Conservation (phyloP, 345 rosid genomes). For the Mallotus nudiflorus region DNA sequence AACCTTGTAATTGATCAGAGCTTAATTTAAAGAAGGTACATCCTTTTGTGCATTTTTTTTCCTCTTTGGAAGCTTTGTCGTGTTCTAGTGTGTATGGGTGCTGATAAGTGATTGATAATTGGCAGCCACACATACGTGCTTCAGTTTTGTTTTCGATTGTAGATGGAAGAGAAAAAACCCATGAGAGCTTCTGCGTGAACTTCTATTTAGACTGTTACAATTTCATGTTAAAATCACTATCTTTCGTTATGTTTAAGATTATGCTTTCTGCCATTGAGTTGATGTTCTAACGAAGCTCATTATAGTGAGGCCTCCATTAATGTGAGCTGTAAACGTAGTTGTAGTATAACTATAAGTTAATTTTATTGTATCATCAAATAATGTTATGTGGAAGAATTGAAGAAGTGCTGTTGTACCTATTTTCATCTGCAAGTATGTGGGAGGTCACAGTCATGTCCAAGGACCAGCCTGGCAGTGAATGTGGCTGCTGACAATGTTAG, state of each 20-base stretch:
- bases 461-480: conserved; percentile 69
- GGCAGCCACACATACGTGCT: not conserved
- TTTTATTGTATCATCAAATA: conserved; percentile 44
- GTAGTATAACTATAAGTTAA: conserved; percentile 51
- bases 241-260: too few species aligned
- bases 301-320: conserved; percentile 53
- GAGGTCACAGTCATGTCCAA: conserved; percentile 67
- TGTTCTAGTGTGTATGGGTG: not conserved
- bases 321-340: conserved; percentile 70
- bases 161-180: not conserved
- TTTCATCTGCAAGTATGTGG: conserved; percentile 81
- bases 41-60: not conserved
- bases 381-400: conserved; percentile 52
- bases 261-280: too few species aligned
- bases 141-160: conserved; percentile 1
- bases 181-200: not conserved
- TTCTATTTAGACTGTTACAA: not conserved
- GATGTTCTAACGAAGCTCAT: too few species aligned
- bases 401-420: conserved; percentile 58
- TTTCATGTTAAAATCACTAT: too few species aligned
- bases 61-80: too few species aligned
- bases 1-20: conserved; percentile 11
- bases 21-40: too few species aligned
- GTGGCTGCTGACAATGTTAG: not conserved
- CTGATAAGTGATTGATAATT: not conserved